These are phyloP conservation scores for Carnegiea gigantea DNA, from an alignment of 179 eudicot genomes.

Conservation along the genomic window DNA sequence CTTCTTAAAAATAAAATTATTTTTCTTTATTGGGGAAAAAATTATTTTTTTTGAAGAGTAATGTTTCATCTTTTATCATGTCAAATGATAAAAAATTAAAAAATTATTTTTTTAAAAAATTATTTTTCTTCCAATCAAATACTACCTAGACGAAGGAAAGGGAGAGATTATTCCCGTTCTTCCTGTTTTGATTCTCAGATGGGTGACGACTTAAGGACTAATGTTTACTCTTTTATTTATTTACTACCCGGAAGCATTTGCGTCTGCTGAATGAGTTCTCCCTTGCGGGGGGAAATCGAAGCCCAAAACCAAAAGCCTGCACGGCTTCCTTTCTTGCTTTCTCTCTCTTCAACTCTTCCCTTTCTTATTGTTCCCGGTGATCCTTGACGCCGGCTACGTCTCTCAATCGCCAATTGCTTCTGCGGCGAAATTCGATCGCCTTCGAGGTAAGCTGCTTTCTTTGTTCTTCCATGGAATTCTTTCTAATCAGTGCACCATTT, in stretches of 20 bases:
- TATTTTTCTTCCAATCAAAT: too few species aligned
- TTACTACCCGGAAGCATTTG: neutral
- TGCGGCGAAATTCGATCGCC: neutral
- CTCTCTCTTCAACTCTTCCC: conserved; percentile 8
- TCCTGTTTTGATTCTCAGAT: too few species aligned
- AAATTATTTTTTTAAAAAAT: too few species aligned
- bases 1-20: too few species aligned
- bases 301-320: neutral
- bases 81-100: too few species aligned
- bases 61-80: too few species aligned
- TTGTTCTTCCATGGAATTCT: neutral
- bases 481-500: neutral
- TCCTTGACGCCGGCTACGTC: neutral
- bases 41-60: too few species aligned
- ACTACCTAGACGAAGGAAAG: too few species aligned
- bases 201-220: too few species aligned
- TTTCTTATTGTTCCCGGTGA: neutral
- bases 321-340: neutral
- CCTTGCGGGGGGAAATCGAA: neutral
- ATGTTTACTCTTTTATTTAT: too few species aligned
- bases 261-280: neutral
- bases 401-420: neutral
- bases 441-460: neutral
- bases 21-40: too few species aligned
- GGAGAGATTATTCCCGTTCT: too few species aligned